These are phyloP conservation scores for Aspergillus coremiiformis DNA, from an alignment of 495 filamentous ascomycete genomes.

Conservation along the genomic window DNA sequence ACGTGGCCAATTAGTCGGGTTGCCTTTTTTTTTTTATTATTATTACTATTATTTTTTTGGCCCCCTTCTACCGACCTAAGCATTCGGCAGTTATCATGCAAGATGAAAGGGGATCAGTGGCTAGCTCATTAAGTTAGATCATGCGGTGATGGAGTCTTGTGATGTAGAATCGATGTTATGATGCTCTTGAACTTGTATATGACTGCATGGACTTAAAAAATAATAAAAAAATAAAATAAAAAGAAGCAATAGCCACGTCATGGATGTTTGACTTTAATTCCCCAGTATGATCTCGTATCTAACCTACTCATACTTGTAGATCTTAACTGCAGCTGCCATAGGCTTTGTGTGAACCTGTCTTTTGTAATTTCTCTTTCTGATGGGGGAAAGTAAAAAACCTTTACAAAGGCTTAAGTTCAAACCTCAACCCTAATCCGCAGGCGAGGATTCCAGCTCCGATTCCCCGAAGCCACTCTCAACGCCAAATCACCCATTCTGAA, in stretches of 20 bases:
- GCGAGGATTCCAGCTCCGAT: not conserved
- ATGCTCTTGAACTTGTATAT: not conserved
- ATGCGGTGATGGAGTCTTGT: not conserved
- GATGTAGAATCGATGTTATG: not conserved
- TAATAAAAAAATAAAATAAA: too few relatives aligned
- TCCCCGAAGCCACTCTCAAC: not conserved
- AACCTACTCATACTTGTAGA: not conserved
- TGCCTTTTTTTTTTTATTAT: not conserved
- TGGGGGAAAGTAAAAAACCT: not conserved
- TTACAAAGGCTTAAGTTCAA: not conserved
- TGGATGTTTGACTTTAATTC: not conserved
- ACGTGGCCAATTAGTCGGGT: not conserved
- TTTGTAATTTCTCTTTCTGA: not conserved
- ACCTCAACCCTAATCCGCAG: not conserved
- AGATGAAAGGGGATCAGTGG: not conserved
- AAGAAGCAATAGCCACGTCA: too few relatives aligned
- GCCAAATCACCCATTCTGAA: not conserved
- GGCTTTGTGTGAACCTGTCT: too few relatives aligned
- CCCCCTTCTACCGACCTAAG: not conserved
- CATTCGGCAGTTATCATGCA: not conserved
- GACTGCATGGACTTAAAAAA: too few relatives aligned
- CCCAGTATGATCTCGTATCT: not conserved
- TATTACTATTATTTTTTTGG: too few relatives aligned
- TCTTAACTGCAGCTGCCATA: not conserved
- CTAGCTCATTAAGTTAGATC: not conserved